Evolutionary conservation across 1,284 basidiomycete genomes (phyloP).

Genomic region (Binderoboletus segoi): DNA sequence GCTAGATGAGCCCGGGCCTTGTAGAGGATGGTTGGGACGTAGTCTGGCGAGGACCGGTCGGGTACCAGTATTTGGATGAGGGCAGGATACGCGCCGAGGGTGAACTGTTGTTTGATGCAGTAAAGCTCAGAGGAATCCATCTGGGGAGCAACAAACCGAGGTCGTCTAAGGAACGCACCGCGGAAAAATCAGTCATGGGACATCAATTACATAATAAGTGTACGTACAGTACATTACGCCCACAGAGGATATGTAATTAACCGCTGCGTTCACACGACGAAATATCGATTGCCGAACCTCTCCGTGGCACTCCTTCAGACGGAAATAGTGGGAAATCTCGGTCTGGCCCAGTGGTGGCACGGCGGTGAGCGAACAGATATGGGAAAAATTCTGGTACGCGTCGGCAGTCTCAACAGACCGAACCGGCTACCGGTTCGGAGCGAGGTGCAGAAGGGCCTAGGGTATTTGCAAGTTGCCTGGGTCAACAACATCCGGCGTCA

Average conservation of each 20-base stretch:
- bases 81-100: constrained; percentile 72
- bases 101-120: constrained; percentile 84
- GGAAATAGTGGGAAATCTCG: too few relatives aligned
- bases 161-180: background rate
- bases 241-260: too few relatives aligned
- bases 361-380: too few relatives aligned
- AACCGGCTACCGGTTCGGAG: background rate
- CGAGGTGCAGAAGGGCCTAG: background rate
- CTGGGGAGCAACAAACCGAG: constrained; percentile 32
- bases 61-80: constrained; percentile 58
- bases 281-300: background rate
- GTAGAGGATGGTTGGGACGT: constrained; percentile 71
- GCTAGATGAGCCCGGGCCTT: constrained; percentile 85
- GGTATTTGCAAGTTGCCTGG: too few relatives aligned
- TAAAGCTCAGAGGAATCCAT: constrained; percentile 84
- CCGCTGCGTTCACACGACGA: background rate
- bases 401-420: background rate
- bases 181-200: too few relatives aligned
- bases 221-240: background rate
- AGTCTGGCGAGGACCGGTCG: constrained; percentile 63
- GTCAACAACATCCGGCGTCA: background rate
- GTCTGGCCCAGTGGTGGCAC: too few relatives aligned
- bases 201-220: background rate
- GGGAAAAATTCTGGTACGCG: background rate
- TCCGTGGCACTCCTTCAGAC: too few relatives aligned